Conservation (phyloP, 225 moss, liverwort and hornwort species). For the Physcomitrium patens region DNA sequence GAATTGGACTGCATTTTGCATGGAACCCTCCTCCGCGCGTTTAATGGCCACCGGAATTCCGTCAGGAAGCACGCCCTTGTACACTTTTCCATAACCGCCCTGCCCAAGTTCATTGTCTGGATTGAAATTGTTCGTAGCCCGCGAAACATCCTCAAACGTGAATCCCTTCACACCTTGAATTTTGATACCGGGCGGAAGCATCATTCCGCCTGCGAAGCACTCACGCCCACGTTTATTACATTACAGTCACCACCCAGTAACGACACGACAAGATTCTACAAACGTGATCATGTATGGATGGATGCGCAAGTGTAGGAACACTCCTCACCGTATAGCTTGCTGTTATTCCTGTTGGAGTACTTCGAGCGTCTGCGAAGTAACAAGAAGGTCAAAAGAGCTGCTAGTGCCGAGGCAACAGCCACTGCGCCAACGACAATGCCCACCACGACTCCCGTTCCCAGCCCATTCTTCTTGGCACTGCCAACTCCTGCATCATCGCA, state of each 20-base stretch:
- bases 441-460: conserved; percentile 43
- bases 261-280: too few species aligned
- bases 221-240: too few species aligned
- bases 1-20: conserved; percentile 50
- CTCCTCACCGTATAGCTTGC: too few species aligned
- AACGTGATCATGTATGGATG: too few species aligned
- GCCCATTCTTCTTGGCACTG: conserved; percentile 8
- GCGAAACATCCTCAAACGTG: conserved; percentile 59
- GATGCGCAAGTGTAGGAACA: too few species aligned
- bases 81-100: conserved; percentile 83
- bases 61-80: conserved; percentile 55
- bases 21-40: conserved; percentile 56
- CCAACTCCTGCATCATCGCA: conserved; percentile 5
- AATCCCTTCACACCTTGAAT: conserved; percentile 71
- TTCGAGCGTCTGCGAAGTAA: conserved; percentile 31
- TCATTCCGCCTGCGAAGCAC: neutral
- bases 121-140: conserved; percentile 58
- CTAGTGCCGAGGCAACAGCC: conserved; percentile 27
- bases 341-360: neutral
- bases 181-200: conserved; percentile 45
- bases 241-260: too few species aligned
- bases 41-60: conserved; percentile 46
- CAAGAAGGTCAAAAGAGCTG: conserved; percentile 25
- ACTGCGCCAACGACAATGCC: conserved; percentile 43
- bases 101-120: conserved; percentile 51